These are phyloP conservation scores for Lunasporangiospora selenospora DNA, from an alignment of 192 early-diverging fungal genomes.

Conservation along the genomic window DNA sequence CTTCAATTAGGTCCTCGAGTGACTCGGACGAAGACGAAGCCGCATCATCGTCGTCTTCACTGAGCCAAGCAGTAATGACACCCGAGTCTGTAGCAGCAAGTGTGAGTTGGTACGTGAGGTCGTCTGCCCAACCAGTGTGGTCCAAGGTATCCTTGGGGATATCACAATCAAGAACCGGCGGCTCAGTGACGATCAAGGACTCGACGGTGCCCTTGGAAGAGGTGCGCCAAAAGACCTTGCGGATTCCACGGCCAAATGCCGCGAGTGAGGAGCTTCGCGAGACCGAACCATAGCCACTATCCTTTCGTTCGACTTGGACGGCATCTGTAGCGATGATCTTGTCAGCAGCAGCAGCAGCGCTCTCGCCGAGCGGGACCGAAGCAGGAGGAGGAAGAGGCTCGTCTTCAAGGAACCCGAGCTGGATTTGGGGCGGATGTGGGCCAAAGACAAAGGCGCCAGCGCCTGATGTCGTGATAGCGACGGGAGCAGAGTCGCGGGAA, in stretches of 20 bases:
- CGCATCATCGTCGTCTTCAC: too few species aligned
- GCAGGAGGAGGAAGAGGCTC: constrained; percentile 25
- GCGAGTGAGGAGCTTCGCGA: constrained; percentile 38
- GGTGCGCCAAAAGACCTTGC: constrained; percentile 38
- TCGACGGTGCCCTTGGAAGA: constrained; percentile 23
- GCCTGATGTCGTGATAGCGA: not conserved
- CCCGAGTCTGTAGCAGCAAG: constrained; percentile 18
- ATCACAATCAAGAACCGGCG: constrained; percentile 28
- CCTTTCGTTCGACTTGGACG: constrained; percentile 37
- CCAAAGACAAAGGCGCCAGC: constrained; percentile 10
- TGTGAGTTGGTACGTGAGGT: constrained; percentile 23
- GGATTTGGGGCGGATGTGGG: constrained; percentile 37
- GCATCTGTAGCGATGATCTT: not conserved
- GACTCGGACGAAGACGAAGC: constrained; percentile 1
- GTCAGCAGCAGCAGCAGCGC: not conserved
- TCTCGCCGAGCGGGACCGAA: not conserved
- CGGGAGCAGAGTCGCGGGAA: constrained; percentile 1
- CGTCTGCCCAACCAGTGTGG: constrained; percentile 38
- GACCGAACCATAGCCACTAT: constrained; percentile 43
- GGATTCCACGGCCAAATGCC: constrained; percentile 34
- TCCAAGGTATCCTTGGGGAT: constrained; percentile 42
- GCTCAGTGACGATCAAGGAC: constrained; percentile 14
- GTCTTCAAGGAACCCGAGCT: constrained; percentile 33
- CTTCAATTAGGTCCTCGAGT: constrained; percentile 8
- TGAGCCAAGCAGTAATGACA: constrained; percentile 29